Conservation (phyloP, 768 basidiomycete species). For the Tricholoma furcatifolium region DNA sequence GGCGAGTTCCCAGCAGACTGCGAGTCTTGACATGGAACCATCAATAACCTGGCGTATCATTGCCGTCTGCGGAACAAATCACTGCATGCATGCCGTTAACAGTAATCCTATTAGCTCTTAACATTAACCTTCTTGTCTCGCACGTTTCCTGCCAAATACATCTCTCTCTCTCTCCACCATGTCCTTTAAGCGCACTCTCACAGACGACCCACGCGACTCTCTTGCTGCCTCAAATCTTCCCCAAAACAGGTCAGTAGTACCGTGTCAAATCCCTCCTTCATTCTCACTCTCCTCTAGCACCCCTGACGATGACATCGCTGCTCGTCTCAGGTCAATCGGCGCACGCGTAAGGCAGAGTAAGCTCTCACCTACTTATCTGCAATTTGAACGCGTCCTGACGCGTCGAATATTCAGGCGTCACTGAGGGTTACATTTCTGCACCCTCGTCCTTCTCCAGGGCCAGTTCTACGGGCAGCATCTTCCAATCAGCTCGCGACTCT, state of each 20-base stretch:
- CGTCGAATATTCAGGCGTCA: slow-evolving; percentile 45
- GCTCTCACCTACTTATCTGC: slow-evolving; percentile 17
- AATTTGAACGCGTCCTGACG: background rate
- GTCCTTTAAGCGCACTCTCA: slow-evolving; percentile 27
- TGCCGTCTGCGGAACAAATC: slow-evolving; percentile 18
- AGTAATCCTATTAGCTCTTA: background rate
- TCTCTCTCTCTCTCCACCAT: slow-evolving; percentile 5
- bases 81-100: background rate
- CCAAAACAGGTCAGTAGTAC: slow-evolving; percentile 17
- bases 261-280: background rate
- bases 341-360: slow-evolving; percentile 62
- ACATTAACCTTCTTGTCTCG: background rate
- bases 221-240: slow-evolving; percentile 14
- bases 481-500: slow-evolving; percentile 56
- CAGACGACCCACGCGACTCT: slow-evolving; percentile 21
- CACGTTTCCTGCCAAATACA: slow-evolving; percentile 1
- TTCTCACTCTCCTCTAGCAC: slow-evolving; percentile 27
- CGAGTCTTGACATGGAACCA: too few species aligned
- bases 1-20: slow-evolving; percentile 9
- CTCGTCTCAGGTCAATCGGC: slow-evolving; percentile 55
- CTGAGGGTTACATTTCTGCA: slow-evolving; percentile 52
- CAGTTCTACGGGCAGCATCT: slow-evolving; percentile 40
- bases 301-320: slow-evolving; percentile 46
- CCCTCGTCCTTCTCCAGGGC: slow-evolving; percentile 40
- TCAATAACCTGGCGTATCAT: slow-evolving; percentile 12